Conservation (phyloP, 768 basidiomycete species). For the Crepidotus variabilis region DNA sequence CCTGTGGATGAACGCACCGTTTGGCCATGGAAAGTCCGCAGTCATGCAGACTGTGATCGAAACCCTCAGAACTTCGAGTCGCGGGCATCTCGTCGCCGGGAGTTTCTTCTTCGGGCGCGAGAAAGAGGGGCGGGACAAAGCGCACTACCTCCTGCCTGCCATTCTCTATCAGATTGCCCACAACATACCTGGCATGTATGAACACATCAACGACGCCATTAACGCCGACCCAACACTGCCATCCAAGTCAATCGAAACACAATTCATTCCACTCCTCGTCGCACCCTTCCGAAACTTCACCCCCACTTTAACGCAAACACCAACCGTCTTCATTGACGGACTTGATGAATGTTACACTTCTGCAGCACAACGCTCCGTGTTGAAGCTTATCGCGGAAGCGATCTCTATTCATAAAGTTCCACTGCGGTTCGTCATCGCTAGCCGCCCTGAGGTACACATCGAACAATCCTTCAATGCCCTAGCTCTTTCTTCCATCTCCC, state of each 20-base stretch:
- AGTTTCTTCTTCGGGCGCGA: constrained; percentile 16
- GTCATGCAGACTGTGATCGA: constrained; percentile 14
- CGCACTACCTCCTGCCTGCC: constrained; percentile 8
- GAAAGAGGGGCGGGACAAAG: background rate
- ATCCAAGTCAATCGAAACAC: background rate
- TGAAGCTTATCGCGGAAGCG: background rate
- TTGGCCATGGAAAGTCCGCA: constrained; percentile 14
- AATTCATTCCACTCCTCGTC: background rate
- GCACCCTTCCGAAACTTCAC: background rate
- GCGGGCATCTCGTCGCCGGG: background rate
- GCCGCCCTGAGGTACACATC: background rate
- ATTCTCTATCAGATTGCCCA: constrained; percentile 12
- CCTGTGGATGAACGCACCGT: constrained; percentile 15
- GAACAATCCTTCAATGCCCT: background rate
- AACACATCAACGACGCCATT: constrained; percentile 1
- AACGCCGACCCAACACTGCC: constrained; percentile 6
- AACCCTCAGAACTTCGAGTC: background rate
- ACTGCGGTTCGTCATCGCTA: background rate
- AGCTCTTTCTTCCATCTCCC: background rate
- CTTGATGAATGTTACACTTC: constrained; percentile 12
- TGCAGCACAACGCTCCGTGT: background rate
- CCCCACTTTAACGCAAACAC: background rate
- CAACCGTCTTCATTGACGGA: constrained; percentile 12
- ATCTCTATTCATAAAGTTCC: background rate
- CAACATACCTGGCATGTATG: constrained; percentile 8